These are phyloP conservation scores for Talaromyces sp. DNA, from an alignment of 2,329 filamentous ascomycete species.

Conservation along the genomic window DNA sequence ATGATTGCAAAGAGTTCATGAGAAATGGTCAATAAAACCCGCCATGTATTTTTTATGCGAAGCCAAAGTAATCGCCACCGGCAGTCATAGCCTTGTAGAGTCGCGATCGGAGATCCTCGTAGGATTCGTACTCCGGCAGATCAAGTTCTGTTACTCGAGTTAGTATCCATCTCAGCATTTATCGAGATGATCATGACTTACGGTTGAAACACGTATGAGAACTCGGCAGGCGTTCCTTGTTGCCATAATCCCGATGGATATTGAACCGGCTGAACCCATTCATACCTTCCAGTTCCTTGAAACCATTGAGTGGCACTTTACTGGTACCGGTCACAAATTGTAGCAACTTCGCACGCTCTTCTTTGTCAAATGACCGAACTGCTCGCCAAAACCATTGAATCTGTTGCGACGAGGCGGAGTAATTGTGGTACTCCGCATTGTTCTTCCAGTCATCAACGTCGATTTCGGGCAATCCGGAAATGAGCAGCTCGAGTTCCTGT, in stretches of 20 bases:
- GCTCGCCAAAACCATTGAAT: conserved; percentile 99
- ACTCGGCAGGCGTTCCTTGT: conserved; percentile 89
- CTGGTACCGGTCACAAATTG: conserved; percentile 98
- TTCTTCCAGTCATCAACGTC: conserved; percentile 99
- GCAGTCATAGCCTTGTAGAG: conserved; percentile 95
- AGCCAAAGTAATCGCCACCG: conserved; percentile 94
- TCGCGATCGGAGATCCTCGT: conserved; percentile 81
- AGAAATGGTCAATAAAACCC: background rate
- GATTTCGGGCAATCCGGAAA: conserved; percentile 94
- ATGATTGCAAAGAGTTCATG: conserved; percentile 11
- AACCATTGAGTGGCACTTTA: conserved; percentile 96
- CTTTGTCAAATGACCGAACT: conserved; percentile 94
- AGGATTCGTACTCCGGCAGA: conserved; percentile 95
- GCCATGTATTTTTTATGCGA: conserved; percentile 61
- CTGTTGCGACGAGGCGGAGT: conserved; percentile 86
- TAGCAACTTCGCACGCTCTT: conserved; percentile 92
- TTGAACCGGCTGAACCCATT: conserved; percentile 98
- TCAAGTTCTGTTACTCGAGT: conserved; percentile 69
- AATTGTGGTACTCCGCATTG: conserved; percentile 98
- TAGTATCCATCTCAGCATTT: conserved; percentile 14
- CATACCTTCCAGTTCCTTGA: conserved; percentile 99
- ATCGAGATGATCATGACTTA: conserved; percentile 52
- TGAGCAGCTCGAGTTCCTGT: conserved; percentile 91
- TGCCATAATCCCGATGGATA: conserved; percentile 95
- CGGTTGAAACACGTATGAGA: conserved; percentile 99